Percentiles rank a stretch among this genome's conserved stretches.
These are phyloP conservation scores for Bryoerythrophyllum caledonicum DNA, from an alignment of 225 moss, liverwort and hornwort genomes.

Conservation along the genomic window DNA sequence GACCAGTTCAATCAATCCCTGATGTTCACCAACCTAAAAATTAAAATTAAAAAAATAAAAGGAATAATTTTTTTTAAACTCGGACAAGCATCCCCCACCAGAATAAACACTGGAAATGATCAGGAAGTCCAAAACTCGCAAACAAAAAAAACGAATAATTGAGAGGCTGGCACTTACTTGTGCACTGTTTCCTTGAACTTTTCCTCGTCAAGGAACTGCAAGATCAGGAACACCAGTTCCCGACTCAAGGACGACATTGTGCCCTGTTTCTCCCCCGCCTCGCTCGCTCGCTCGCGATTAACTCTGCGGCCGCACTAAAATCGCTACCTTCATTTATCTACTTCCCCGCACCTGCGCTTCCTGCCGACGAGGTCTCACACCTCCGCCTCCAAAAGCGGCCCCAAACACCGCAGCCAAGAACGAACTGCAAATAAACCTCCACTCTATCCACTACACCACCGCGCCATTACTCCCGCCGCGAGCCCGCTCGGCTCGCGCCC, in stretches of 20 bases:
- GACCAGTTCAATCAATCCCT: conserved; percentile 20
- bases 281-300: conserved; percentile 42
- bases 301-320: conserved; percentile 34
- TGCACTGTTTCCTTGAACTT: conserved; percentile 99
- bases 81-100: not conserved
- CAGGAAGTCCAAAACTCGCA: too few species aligned
- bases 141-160: too few species aligned
- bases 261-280: conserved; percentile 43
- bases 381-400: conserved; percentile 14
- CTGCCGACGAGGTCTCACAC: too few species aligned
- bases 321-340: conserved; percentile 51
- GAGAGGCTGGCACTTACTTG: conserved; percentile 98
- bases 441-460: conserved; percentile 3
- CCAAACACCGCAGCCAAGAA: not conserved
- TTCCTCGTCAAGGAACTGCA: conserved; percentile 99
- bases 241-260: conserved; percentile 99
- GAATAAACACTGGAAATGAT: too few species aligned
- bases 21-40: not conserved
- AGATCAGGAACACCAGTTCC: conserved; percentile 99
- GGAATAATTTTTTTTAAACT: too few species aligned
- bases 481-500: conserved; percentile 19
- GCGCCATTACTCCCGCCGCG: conserved; percentile 21
- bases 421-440: too few species aligned
- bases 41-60: not conserved
- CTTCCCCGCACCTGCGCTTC: conserved; percentile 17